phyloP scores from a whole-genome alignment of 495 filamentous ascomycete genomes.

The Poronia punctata region DNA sequence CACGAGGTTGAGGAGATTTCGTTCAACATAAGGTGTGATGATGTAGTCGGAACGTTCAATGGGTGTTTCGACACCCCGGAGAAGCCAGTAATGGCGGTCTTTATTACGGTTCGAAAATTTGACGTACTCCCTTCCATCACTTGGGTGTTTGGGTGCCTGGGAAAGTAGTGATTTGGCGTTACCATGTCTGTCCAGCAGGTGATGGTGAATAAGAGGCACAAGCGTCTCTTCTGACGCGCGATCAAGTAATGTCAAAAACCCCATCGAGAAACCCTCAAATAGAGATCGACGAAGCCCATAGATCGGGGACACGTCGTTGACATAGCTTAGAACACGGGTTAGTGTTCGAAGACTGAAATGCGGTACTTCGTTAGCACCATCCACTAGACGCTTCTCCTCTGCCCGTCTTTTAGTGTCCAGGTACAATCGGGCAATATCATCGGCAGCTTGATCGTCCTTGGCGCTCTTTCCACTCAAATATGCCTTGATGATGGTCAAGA shows the following conservation, averaged over 20 bases:
- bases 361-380: conserved; percentile 86
- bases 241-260: conserved; percentile 81
- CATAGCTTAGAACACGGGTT: conserved; percentile 84
- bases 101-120: conserved; percentile 55
- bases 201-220: conserved; percentile 69
- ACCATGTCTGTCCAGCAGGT: conserved; percentile 62
- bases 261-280: conserved; percentile 98
- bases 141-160: conserved; percentile 65
- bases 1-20: conserved; percentile 89
- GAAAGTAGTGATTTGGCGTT: conserved; percentile 62
- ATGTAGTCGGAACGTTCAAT: conserved; percentile 86
- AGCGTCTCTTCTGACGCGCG: conserved; percentile 70
- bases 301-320: conserved; percentile 69
- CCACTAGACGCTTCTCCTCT: conserved; percentile 77
- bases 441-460: conserved; percentile 56
- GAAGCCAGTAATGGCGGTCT: conserved; percentile 84
- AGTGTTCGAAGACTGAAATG: conserved; percentile 94
- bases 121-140: conserved; percentile 72
- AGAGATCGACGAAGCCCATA: conserved; percentile 85
- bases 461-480: conserved; percentile 68
- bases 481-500: conserved; percentile 74
- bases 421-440: conserved; percentile 79
- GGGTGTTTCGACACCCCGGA: conserved; percentile 55
- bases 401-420: conserved; percentile 74
- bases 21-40: conserved; percentile 88